Evolutionary conservation across 768 basidiomycete species (phyloP), one percentile per base, ranked within the genome.

Genomic region (Rhodocollybia butyracea): DNA sequence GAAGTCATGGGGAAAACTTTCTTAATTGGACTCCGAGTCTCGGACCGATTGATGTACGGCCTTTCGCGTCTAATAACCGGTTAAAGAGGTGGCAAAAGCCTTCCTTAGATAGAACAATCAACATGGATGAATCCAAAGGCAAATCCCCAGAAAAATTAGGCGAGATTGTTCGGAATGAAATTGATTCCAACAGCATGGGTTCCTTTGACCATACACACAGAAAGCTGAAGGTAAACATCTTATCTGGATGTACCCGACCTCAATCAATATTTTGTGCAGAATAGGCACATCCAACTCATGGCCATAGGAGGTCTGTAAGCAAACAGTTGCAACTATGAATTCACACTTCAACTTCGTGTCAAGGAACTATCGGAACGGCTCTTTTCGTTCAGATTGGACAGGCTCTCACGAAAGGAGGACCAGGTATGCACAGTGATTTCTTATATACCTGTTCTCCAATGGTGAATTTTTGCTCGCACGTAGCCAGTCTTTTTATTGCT

Each of bases 341-440:
- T 31, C 46, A 36, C 43, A 12, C 22, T 3, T 26, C 59, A 47
- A 42, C 24, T 17, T 43, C 21, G 21, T 41, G 36, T 43, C 51
- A n/a, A 75, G 87, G 87, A 43, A 85, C 86, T n/a, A 79, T 90
- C 56, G 87, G 88, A 51, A 89, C 87, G 3, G 86, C 84, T 52
- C 75, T 89, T 19, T 88, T 88, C 70, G 79, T 89, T 13, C 88
- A 87, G 60, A 88, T 86, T n/a, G 86, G 88, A 21, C 63, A 73
- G 2, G 69, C 80, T 3, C 68, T 91, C 27, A 73, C 75, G 1
- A 78, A 77, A 47, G 86, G 85, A 17, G 88, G 88, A 13, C 88
- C 88, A 46, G 77, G 86, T 66, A 68, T 71, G 60, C 75, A 76
- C 56, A 51, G 46, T 2, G 51, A 69, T 59, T 65, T 71, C 31